Base-by-base conservation (phyloP, 371 early-diverging fungal species). In the Saksenaea oblongispora region DNA sequence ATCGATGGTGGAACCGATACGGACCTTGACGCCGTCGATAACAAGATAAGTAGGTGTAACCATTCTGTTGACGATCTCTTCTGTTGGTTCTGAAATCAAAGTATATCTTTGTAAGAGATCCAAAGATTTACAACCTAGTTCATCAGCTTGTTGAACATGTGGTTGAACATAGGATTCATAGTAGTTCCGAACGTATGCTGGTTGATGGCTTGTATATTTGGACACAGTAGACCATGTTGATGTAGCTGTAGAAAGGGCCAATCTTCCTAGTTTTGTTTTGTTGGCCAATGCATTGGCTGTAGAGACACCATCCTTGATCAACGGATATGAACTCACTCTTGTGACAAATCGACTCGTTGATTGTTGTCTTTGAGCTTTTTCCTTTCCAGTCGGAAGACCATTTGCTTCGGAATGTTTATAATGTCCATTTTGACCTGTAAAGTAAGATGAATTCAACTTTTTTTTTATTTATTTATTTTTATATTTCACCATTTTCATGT, bases 51-150 rank as follows among this genome's bases (percentile, higher is more conserved):
- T 56, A n/a, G 59, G 62, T 67, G 73, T 75, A 64, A 78, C 75
- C 41, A 88, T 80, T 11, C 76, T 69, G 37, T 78, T 67, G 28
- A 88, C 76, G 34, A 90, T 80, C 57, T 88, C 86, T 35, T 71
- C 64, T 11, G 86, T 86, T 24, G 87, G 88, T 64, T 85, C 69
- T 41, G 68, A 77, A 36, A 91, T 78, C 22, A 87, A 73, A 11
- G 93, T 91, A 34, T 77, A 80, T 1, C 65, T 57, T 62, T 91
- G 87, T 34, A 92, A 60, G 26, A 79, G 58, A 62, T 90, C 89
- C n/a, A 92, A 74, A 1, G 91, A 89, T 56, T 78, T 73, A 56
- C 83, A 79, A n/a, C 89, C 91, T 18, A 88, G 74, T 3, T 77
- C 69, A 70, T 92, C 90, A 8, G 84, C 85, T 27, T 69, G 80